phyloP scores from a whole-genome alignment of 2,329 filamentous ascomycete species.

The Ascochyta clinopodiicola region DNA sequence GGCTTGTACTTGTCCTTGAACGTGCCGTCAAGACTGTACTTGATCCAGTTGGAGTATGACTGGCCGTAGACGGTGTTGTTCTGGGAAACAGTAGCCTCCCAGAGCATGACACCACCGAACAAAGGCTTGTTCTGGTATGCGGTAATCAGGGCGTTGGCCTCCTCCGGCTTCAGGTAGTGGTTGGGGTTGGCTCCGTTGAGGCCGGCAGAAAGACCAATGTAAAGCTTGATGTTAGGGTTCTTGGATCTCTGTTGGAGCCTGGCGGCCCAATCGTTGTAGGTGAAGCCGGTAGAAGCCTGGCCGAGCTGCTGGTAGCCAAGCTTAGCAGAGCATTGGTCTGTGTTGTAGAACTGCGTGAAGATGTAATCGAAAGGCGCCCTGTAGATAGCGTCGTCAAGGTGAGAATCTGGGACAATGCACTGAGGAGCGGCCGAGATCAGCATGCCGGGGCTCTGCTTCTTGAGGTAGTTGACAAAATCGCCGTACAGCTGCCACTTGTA shows the following conservation, averaged over 20 bases:
- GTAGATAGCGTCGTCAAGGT: constrained; percentile 54
- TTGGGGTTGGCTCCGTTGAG: constrained; percentile 27
- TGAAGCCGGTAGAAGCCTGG: constrained; percentile 49
- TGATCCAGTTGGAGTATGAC: constrained; percentile 57
- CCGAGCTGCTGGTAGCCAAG: constrained; percentile 42
- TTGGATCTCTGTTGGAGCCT: constrained; percentile 49
- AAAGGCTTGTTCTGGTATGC: constrained; percentile 37
- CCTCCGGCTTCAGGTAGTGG: constrained; percentile 56
- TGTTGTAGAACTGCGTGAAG: constrained; percentile 66
- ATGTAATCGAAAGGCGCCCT: constrained; percentile 59
- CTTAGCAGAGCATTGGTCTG: constrained; percentile 57
- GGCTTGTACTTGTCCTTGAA: constrained; percentile 29
- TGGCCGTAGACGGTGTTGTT: constrained; percentile 54
- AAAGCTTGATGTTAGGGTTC: constrained; percentile 57
- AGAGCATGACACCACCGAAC: constrained; percentile 68
- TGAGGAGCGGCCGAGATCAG: constrained; percentile 63
- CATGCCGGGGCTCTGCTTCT: constrained; percentile 48
- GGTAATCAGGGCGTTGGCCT: constrained; percentile 56
- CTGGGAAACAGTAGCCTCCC: constrained; percentile 61
- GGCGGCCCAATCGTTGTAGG: constrained; percentile 53
- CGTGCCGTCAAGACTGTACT: constrained; percentile 44
- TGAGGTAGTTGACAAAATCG: constrained; percentile 57
- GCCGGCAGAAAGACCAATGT: constrained; percentile 57
- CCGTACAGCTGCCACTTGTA: constrained; percentile 54
- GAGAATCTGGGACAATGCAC: constrained; percentile 57